Conservation (phyloP, 2,329 filamentous ascomycete genomes). For the Plectosphaerella plurivora region DNA sequence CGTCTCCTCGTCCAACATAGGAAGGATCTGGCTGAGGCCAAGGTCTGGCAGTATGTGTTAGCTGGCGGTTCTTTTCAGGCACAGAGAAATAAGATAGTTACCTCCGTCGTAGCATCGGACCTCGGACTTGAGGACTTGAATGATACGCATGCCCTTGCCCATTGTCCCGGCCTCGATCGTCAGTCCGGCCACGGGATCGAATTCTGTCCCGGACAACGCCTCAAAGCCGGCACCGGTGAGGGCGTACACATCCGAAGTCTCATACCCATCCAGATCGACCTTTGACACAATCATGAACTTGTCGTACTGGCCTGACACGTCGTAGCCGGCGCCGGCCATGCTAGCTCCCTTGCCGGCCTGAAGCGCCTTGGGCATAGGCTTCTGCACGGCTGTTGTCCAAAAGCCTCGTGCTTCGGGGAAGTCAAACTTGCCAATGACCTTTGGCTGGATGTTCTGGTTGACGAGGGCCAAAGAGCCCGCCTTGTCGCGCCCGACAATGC, state of each 20-base stretch:
- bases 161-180: constrained; percentile 84
- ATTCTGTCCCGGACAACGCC: constrained; percentile 77
- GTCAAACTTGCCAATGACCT: constrained; percentile 63
- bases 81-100: constrained; percentile 37
- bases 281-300: constrained; percentile 82
- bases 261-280: constrained; percentile 61
- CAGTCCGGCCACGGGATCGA: constrained; percentile 82
- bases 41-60: constrained; percentile 54
- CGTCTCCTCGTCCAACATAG: constrained; percentile 87
- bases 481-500: constrained; percentile 58
- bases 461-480: constrained; percentile 70
- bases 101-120: constrained; percentile 87
- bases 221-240: constrained; percentile 71
- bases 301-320: constrained; percentile 61
- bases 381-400: constrained; percentile 75
- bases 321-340: constrained; percentile 49
- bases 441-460: constrained; percentile 72
- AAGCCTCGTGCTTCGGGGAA: constrained; percentile 70
- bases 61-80: constrained; percentile 11
- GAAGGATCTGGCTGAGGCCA: constrained; percentile 83
- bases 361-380: constrained; percentile 58
- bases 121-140: constrained; percentile 84
- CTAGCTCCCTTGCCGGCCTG: constrained; percentile 45
- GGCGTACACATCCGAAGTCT: constrained; percentile 74
- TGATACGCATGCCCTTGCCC: constrained; percentile 73